phyloP scores from a whole-genome alignment of 1,139 yeast genomes.

The Wickerhamomyces sp. region DNA sequence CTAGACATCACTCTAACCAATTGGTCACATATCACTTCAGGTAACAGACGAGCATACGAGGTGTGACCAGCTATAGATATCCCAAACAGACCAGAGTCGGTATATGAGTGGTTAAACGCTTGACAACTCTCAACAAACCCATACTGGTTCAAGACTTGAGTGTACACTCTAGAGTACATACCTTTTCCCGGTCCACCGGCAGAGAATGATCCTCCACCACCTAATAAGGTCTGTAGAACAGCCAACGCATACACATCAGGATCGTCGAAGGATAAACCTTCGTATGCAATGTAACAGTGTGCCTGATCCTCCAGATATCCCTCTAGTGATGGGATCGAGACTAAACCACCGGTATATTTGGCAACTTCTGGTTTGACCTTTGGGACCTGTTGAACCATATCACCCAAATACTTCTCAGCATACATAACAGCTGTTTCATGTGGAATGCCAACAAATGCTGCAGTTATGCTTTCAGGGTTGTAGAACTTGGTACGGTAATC shows the following conservation, averaged over 20 bases:
- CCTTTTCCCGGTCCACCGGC: constrained; percentile 99
- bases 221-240: constrained; percentile 84
- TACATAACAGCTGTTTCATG: constrained; percentile 65
- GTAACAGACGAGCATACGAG: constrained; percentile 77
- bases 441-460: constrained; percentile 84
- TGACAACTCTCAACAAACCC: constrained; percentile 88
- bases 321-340: constrained; percentile 62
- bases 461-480: constrained; percentile 77
- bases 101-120: constrained; percentile 85
- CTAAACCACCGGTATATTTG: constrained; percentile 74
- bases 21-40: constrained; percentile 78
- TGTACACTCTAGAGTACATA: constrained; percentile 91
- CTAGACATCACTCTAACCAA: constrained; percentile 50
- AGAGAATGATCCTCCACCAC: constrained; percentile 96
- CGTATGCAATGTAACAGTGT: constrained; percentile 84
- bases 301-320: constrained; percentile 77
- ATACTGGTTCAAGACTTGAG: constrained; percentile 84
- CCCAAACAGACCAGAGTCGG: constrained; percentile 90
- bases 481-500: constrained; percentile 65
- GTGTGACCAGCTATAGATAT: constrained; percentile 82
- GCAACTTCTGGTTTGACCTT: constrained; percentile 41
- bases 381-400: constrained; percentile 38
- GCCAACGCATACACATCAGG: constrained; percentile 92
- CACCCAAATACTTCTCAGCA: constrained; percentile 61
- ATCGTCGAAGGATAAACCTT: constrained; percentile 78